Evolutionary conservation across 768 basidiomycete species (phyloP).

Genomic region (Russula earlei): DNA sequence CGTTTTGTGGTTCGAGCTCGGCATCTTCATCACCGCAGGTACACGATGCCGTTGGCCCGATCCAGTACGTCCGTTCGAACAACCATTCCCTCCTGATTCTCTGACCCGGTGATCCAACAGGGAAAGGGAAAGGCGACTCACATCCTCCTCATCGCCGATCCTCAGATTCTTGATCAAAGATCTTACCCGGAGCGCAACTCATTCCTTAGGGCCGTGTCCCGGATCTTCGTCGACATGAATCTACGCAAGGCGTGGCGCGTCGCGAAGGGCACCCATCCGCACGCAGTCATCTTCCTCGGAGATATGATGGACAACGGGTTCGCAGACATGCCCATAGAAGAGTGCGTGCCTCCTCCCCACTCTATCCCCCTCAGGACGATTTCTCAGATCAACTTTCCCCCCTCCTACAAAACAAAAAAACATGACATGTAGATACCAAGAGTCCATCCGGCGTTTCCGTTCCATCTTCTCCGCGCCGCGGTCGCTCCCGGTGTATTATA

Average conservation of each 20-base stretch:
- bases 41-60: constrained; percentile 8
- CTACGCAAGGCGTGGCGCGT: constrained; percentile 79
- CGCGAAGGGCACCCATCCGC: constrained; percentile 48
- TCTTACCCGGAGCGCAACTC: constrained; percentile 59
- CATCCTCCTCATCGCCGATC: constrained; percentile 80
- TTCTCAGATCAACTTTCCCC: background rate
- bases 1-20: constrained; percentile 64
- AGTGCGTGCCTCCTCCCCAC: constrained; percentile 42
- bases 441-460: constrained; percentile 58
- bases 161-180: constrained; percentile 69
- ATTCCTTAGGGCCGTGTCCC: constrained; percentile 49
- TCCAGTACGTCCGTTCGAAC: background rate
- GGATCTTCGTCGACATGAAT: constrained; percentile 68
- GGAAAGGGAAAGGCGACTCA: constrained; percentile 4
- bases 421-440: constrained; percentile 49
- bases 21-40: constrained; percentile 34
- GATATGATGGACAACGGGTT: constrained; percentile 91
- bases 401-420: no score
- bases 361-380: background rate
- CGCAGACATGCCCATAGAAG: constrained; percentile 46
- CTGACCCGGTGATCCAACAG: background rate
- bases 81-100: background rate
- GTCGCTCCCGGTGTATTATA: constrained; percentile 49
- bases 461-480: constrained; percentile 51
- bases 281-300: constrained; percentile 75